Evolutionary conservation across 108 stramenopile genomes (phyloP).

Genomic region (Schizochytrium sp.): DNA sequence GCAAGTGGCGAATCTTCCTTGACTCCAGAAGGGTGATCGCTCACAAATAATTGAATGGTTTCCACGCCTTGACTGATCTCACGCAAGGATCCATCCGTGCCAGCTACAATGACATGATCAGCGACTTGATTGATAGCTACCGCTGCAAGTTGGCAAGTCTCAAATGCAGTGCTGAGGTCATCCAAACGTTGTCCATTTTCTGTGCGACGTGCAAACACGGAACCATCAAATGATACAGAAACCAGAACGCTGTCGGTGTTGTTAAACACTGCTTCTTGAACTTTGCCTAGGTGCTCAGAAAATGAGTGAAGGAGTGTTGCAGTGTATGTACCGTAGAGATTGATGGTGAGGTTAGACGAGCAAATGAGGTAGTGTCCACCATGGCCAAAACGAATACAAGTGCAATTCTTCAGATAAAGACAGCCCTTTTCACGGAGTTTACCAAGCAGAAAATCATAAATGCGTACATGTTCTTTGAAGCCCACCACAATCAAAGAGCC

Average conservation of each 20-base stretch:
- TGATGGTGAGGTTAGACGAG: conserved; percentile 8
- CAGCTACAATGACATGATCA: conserved; percentile 52
- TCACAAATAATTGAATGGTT: conserved; percentile 9
- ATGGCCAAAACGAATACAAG: neutral
- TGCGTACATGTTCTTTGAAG: conserved; percentile 63
- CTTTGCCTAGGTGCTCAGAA: conserved; percentile 42
- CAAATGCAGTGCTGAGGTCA: neutral
- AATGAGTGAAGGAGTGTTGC: conserved; percentile 59
- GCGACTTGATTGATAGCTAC: neutral
- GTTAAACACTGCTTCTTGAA: conserved; percentile 36
- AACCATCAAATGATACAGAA: neutral
- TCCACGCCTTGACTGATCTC: conserved; percentile 56
- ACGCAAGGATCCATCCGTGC: conserved; percentile 49
- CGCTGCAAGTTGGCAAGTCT: conserved; percentile 61
- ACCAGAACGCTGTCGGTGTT: neutral
- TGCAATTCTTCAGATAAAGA: conserved; percentile 53
- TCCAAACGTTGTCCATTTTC: conserved; percentile 38
- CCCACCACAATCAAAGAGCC: conserved; percentile 54
- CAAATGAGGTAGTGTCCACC: conserved; percentile 45
- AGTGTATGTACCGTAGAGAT: conserved; percentile 24
- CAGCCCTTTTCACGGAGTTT: conserved; percentile 15
- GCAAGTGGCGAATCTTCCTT: neutral
- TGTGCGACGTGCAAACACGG: neutral
- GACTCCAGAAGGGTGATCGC: neutral
- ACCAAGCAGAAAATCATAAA: conserved; percentile 61